These are phyloP conservation scores for Torulaspora globosa DNA, from an alignment of 1,139 yeast species.

Conservation along the genomic window DNA sequence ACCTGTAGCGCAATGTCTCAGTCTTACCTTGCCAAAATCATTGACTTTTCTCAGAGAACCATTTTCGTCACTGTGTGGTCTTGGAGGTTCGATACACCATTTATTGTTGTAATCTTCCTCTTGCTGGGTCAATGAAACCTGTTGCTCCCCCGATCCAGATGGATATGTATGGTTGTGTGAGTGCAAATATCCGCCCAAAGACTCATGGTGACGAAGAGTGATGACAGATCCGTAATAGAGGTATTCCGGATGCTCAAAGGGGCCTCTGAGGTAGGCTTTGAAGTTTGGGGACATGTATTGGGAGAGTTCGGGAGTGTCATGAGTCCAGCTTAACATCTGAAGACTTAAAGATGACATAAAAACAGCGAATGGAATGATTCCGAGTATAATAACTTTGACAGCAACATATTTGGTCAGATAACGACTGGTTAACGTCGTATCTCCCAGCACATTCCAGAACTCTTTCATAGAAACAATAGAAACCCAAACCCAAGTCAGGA, in stretches of 20 bases:
- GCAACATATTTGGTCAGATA: constrained; percentile 38
- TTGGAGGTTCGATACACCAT: constrained; percentile 57
- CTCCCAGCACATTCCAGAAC: constrained; percentile 58
- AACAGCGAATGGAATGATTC: constrained; percentile 48
- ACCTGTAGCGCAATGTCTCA: constrained; percentile 61
- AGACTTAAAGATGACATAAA: constrained; percentile 48
- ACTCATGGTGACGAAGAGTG: constrained; percentile 58
- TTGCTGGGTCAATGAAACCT: constrained; percentile 58
- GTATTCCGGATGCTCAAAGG: constrained; percentile 40
- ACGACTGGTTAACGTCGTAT: constrained; percentile 42
- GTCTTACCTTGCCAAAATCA: constrained; percentile 50
- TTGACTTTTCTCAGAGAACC: constrained; percentile 41
- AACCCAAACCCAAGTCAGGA: constrained; percentile 52
- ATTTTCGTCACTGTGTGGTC: constrained; percentile 23
- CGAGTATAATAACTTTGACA: constrained; percentile 39
- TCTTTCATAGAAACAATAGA: constrained; percentile 42
- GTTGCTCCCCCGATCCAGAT: constrained; percentile 59
- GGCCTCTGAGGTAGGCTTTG: constrained; percentile 46
- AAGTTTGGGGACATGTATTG: constrained; percentile 54
- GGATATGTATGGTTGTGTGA: constrained; percentile 56
- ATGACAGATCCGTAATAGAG: constrained; percentile 64
- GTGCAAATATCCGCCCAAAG: constrained; percentile 61
- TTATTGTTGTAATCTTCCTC: constrained; percentile 54
- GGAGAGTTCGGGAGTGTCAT: constrained; percentile 44
- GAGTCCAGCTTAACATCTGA: constrained; percentile 48